Base-by-base conservation (phyloP, 345 rosid species). In the Diplotaxis tenuifolia region DNA sequence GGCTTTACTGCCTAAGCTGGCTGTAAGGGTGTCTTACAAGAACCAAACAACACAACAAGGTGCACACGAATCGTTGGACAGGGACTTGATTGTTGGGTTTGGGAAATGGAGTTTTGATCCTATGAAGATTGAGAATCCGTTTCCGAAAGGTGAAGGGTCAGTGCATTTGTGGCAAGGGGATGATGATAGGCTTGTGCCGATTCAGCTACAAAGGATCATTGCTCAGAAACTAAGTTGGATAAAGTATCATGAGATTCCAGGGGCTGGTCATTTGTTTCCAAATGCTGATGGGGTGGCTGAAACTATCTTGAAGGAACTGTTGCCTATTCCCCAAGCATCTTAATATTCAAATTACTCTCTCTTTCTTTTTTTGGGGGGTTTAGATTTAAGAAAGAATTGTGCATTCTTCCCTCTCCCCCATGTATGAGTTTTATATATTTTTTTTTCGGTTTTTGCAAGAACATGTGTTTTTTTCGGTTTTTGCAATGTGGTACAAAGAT, bases 141-240 rank as follows among this genome's bases (percentile, higher is more conserved):
- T 84, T 61, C 87, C 88, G 0, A 81, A 85, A 7, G 72, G 67
- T 16, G 84, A 82, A 65, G 84, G 87, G 9, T 82, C 75, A 0
- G 83, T 87, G 14, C 90, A 89, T 34, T 22, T 87, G 34, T 87
- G 88, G 95, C 95, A 87, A 29, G 95, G 91, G 1, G 84, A 84
- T 8, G 83, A 87, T 54, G 95, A 89, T 73, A 12, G 67, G 45
- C 68, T 89, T 0, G 85, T 85, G 20, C 87, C 95, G 1, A 67
- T 80, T 22, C 76, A 56, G 9, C 75, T 89, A 74, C 89, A 87
- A 54, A 80, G 87, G 55, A 82, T 77, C 77, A 78, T 87, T 23
- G 78, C 79, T 23, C 80, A 85, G 76, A 75, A 76, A 65, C 83
- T 85, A 65, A 83, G 81, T 9, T 89, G 89, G 91, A 78, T 89